Base-by-base conservation (phyloP, 805 yeast genomes). In the Starmerella scarabaei region DNA sequence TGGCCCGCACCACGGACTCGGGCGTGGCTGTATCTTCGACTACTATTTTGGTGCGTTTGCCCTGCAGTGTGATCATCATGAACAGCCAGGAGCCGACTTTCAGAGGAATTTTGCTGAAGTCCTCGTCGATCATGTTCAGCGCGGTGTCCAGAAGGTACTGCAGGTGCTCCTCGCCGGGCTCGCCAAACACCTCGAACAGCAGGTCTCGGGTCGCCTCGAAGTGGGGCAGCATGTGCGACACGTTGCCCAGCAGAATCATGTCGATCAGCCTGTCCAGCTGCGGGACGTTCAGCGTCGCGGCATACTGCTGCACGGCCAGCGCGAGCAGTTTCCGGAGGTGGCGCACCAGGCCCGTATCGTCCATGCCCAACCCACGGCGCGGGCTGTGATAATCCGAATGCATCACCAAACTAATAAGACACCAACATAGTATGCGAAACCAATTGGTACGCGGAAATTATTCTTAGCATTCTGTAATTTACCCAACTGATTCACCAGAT, bases 171-270 rank as follows among this genome's bases (percentile, higher is more conserved):
- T n/a, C 11, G 20, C 30, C 35, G 21, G 18, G 12, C 3, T 17
- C 15, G 9, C 6, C 15, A 16, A 40, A 12, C 11, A 18, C 34
- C 15, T 35, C 21, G 21, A 21, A 17, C 28, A 24, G 23, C 27
- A 5, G 5, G 36, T 23, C 9, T n/a, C n/a, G n/a, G n/a, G n/a
- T n/a, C n/a, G n/a, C n/a, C n/a, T n/a, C n/a, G n/a, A n/a, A n/a
- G 8, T 24, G 30, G 3, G 38, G 36, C 21, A 7, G 18, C 21
- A 40, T 32, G 12, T 28, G 33, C 18, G 23, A 21, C 15, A 40
- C 6, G 21, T 24, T 35, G 11, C 21, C n/a, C 4, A 40, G 36
- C 28, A 40, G 36, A 16, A 40, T 20, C 17, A 18, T 24, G 21
- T 40, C 32, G 12, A 40, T 20, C 17, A 40, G 21, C 8, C 8